Percentiles rank a stretch among this genome's conserved stretches.
Evolutionary conservation across 768 basidiomycete genomes (phyloP).

Genomic region (Boletus sensibilis): DNA sequence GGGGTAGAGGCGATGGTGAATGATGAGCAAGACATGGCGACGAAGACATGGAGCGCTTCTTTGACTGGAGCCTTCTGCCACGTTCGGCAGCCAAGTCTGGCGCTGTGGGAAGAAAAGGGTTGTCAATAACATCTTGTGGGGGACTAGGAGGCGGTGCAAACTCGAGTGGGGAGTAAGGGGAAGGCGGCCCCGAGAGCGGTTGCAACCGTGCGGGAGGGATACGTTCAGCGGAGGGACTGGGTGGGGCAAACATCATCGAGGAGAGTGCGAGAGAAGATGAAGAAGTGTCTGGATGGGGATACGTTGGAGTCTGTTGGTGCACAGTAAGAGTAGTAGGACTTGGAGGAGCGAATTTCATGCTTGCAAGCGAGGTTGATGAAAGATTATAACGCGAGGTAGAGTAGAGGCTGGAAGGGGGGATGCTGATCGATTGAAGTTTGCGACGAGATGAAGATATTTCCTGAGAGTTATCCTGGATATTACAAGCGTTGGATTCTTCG

Average conservation of each 20-base stretch:
- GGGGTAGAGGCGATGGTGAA: conserved; percentile 40
- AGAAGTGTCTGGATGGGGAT: conserved; percentile 4
- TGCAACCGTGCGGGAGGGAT: conserved; percentile 9
- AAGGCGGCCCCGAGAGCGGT: conserved; percentile 24
- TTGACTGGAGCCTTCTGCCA: conserved; percentile 16
- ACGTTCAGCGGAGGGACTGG: conserved; percentile 22
- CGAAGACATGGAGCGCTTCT: conserved; percentile 30
- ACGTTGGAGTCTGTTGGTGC: conserved; percentile 12
- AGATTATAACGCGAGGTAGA: conserved; percentile 11
- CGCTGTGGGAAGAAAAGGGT: conserved; percentile 46
- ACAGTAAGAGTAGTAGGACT: conserved; percentile 18
- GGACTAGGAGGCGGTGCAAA: conserved; percentile 25
- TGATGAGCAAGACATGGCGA: conserved; percentile 26
- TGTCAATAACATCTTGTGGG: conserved; percentile 13
- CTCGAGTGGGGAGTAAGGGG: conserved; percentile 32
- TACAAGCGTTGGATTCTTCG: conserved; percentile 12
- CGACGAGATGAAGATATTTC: conserved; percentile 10
- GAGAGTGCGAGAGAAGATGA: conserved; percentile 26
- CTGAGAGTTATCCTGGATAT: conserved; percentile 1
- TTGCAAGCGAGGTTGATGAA: conserved; percentile 29
- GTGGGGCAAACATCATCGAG: conserved; percentile 30
- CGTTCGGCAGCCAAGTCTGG: conserved; percentile 48
- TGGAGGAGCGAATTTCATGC: conserved; percentile 34
- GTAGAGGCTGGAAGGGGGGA: conserved; percentile 22
- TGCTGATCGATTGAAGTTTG: conserved; percentile 18